Percentiles rank a stretch among this genome's conserved stretches.
Evolutionary conservation across 2,329 filamentous ascomycete species (phyloP).

Genomic region (Fusarium longipes): DNA sequence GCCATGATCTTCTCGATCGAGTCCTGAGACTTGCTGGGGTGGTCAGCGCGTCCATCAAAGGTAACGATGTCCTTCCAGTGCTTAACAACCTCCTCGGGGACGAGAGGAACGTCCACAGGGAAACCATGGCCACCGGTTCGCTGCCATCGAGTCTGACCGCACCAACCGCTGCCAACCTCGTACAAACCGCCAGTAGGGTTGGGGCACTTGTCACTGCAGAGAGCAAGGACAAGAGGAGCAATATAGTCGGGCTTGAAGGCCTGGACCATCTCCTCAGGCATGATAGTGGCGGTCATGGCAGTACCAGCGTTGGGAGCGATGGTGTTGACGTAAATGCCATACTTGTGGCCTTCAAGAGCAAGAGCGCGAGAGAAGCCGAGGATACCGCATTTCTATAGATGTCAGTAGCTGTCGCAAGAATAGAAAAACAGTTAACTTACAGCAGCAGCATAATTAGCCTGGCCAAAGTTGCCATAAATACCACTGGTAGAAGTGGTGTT

Average conservation of each 20-base stretch:
- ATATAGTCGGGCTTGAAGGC: slow-evolving; percentile 99
- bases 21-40: slow-evolving; percentile 83
- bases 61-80: slow-evolving; percentile 82
- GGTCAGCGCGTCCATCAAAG: slow-evolving; percentile 88
- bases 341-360: slow-evolving; percentile 91
- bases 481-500: slow-evolving; percentile 98
- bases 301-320: slow-evolving; percentile 98
- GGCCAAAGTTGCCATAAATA: slow-evolving; percentile 99
- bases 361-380: slow-evolving; percentile 94
- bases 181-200: slow-evolving; percentile 87
- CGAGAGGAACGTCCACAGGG: slow-evolving; percentile 84
- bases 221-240: slow-evolving; percentile 88
- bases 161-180: slow-evolving; percentile 96
- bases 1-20: slow-evolving; percentile 80
- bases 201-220: slow-evolving; percentile 87
- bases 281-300: slow-evolving; percentile 90
- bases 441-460: slow-evolving; percentile 95
- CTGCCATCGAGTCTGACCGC: slow-evolving; percentile 93
- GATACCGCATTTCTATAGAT: slow-evolving; percentile 83
- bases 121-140: slow-evolving; percentile 89
- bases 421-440: slow-evolving; percentile 60
- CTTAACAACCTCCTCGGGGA: slow-evolving; percentile 83
- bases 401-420: slow-evolving; percentile 29
- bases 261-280: slow-evolving; percentile 97
- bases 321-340: slow-evolving; percentile 98